Base-by-base conservation (phyloP, 2,329 filamentous ascomycete species). In the Fusarium sp. region DNA sequence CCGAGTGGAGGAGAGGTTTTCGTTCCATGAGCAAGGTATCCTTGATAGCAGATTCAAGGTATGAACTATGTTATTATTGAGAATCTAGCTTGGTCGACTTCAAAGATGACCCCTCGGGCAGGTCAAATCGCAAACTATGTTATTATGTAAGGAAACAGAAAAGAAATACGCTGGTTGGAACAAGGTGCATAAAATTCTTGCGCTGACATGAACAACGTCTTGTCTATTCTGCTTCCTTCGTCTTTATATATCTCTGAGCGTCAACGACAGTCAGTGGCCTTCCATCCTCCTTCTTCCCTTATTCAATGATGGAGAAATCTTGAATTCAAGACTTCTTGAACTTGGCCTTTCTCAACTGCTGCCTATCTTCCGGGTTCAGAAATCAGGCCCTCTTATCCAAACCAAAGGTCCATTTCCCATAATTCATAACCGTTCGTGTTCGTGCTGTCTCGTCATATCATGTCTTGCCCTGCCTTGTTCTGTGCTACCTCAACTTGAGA, bases 361-460 rank as follows among this genome's bases (percentile, higher is more conserved):
- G 18, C 12, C 25, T 31, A 9, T 23, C n/a, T n/a, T 42, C 4
- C 28, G 34, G 23, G 25, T 45, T 52, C 13, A 13, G 23, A 19
- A 28, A 41, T 13, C 18, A 43, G 19, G 25, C 23, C 25, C 37
- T 46, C 25, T 52, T 45, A 46, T 31, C 52, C 61, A 23, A 25
- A 68, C 39, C 48, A 62, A 46, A 41, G 54, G 70, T 64, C 65
- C 62, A 67, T 68, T 48, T 45, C 44, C 64, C 67, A 28, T 64
- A 18, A 44, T 37, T 62, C 64, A 63, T 56, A 45, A 46, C 51
- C 67, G 50, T 70, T 44, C 63, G 61, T 69, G 44, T 64, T 51
- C 42, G 39, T 56, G n/a, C 55, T 49, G 43, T 30, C 43, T 42
- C 11, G 25, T 41, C 52, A 37, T 53, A 43, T 45, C 28, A n/a